Percentiles rank a stretch among this genome's conserved stretches.
Conservation (phyloP, 495 filamentous ascomycete species). For the Podospora conica region DNA sequence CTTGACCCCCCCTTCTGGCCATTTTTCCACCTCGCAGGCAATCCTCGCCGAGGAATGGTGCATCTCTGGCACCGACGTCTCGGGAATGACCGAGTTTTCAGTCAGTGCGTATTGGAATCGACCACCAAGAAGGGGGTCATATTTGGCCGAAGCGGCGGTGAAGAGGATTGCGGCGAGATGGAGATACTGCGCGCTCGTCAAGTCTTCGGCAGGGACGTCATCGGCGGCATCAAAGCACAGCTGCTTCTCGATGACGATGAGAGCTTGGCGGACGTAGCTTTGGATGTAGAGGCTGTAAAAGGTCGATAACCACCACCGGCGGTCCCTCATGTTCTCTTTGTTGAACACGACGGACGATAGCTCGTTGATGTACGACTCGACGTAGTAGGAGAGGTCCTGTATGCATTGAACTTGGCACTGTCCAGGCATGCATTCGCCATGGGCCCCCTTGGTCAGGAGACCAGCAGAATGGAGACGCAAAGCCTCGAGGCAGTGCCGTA, state of each 20-base stretch:
- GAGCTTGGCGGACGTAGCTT: conserved; percentile 28
- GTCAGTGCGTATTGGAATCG: conserved; percentile 25
- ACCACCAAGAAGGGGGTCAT: conserved; percentile 26
- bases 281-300: conserved; percentile 36
- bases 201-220: conserved; percentile 23
- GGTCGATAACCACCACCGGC: conserved; percentile 31
- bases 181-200: conserved; percentile 24
- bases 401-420: conserved; percentile 31
- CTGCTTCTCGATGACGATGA: conserved; percentile 27
- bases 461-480: conserved; percentile 23
- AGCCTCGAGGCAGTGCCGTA: conserved; percentile 27
- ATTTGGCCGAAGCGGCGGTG: conserved; percentile 28
- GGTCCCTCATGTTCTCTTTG: conserved; percentile 33
- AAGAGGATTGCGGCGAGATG: conserved; percentile 25
- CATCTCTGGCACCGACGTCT: conserved; percentile 23
- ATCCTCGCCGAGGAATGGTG: conserved; percentile 24
- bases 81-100: conserved; percentile 25
- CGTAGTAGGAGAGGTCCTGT: conserved; percentile 16
- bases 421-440: conserved; percentile 20
- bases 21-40: conserved; percentile 25
- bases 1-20: conserved; percentile 24
- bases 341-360: conserved; percentile 34
- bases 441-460: conserved; percentile 12
- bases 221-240: conserved; percentile 20
- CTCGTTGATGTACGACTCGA: conserved; percentile 25